Evolutionary conservation across 768 basidiomycete species (phyloP), one percentile per base, ranked within the genome.

Genomic region (Pleurotus pulmonarius): DNA sequence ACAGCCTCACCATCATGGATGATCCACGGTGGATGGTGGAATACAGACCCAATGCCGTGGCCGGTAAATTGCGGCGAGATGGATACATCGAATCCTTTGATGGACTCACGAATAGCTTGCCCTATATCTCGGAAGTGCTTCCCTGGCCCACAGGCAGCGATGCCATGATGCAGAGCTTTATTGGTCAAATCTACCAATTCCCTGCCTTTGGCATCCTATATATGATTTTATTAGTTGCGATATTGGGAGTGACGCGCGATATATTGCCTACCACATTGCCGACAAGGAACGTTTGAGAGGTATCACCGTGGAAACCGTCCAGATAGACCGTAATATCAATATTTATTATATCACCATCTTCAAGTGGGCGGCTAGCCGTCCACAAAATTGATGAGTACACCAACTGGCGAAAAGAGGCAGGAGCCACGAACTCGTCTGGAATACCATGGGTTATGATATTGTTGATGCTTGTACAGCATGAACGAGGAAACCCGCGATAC

Each of bases 261-360:
- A 18, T 5, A 11, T 4, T 20, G 65, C 73, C 70, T 68, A 92
- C 90, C 13, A 92, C 91, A 34, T 84, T 67, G 39, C 93, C 93
- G 4, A 96, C 85, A 2, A 88, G 70, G 67, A 93, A 94, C 0
- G 89, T 96, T 49, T 80, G 72, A 0, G 92, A 94, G 0, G 93
- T 95, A 63, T 96, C 94, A 1, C 94, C 94, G 61, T 96, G 94
- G 69, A 83, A 93, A 1, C 90, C 88, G 56, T 91, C 72, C n/a
- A 87, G 71, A 67, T 82, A 95, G 6, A 95, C 78, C 1, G 94
- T 95, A 7, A 97, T 70, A 68, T 97, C 94, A 44, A 96, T 77
- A 67, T 94, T 94, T 63, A 97, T 75, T 46, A 97, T 89, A 59
- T 97, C 94, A 0, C 88, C 89, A 46, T 90, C 76, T 66, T 88